Percentiles rank a stretch among this genome's conserved stretches.
phyloP scores from a whole-genome alignment of 257 asterid genomes.

The Nicotiana noctiflora region DNA sequence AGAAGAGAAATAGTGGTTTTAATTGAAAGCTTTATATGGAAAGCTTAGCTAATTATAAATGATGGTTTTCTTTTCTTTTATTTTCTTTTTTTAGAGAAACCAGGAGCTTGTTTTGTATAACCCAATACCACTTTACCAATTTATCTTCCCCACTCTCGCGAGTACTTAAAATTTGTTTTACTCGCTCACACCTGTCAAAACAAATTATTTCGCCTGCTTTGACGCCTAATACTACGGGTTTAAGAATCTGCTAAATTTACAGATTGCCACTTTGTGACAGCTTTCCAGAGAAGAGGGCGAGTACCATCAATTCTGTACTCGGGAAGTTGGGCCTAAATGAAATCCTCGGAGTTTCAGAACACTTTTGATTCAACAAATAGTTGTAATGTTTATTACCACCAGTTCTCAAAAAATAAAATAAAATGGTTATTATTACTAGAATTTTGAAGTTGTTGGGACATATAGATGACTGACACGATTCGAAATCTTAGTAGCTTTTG shows the following conservation, averaged over 20 bases:
- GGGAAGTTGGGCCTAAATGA: conserved; percentile 8
- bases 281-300: conserved; percentile 1
- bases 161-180: neutral
- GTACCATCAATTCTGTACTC: neutral
- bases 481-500: neutral
- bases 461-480: conserved; percentile 35
- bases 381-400: no score
- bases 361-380: conserved; percentile 19
- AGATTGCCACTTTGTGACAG: neutral
- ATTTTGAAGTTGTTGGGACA: conserved; percentile 10
- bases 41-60: conserved; percentile 14
- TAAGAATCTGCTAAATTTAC: neutral
- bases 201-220: neutral
- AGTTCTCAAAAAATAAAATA: no score
- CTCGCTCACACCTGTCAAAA: neutral
- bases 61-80: neutral
- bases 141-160: neutral
- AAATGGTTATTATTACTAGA: conserved; percentile 1
- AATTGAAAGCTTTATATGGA: conserved; percentile 9
- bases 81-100: neutral
- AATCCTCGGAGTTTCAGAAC: conserved; percentile 39
- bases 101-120: neutral
- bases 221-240: neutral
- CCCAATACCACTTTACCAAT: conserved; percentile 19
- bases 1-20: neutral